Evolutionary conservation across 768 basidiomycete species (phyloP), one percentile per base, ranked within the genome.

Genomic region (Tylopilus intermedius): DNA sequence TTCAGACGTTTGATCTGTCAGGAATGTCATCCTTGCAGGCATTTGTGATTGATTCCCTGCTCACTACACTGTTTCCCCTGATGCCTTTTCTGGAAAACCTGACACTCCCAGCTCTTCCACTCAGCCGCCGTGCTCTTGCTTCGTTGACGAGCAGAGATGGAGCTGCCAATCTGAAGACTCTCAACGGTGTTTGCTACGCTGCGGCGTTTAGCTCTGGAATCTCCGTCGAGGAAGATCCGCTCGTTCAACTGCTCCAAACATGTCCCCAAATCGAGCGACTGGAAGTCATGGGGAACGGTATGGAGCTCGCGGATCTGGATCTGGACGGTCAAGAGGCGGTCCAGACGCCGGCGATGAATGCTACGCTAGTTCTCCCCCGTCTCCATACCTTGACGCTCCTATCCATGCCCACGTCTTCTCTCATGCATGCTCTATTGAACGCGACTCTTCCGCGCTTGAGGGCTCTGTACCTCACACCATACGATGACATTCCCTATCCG

Each of bases 1-100:
- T 95, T 1, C 86, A 84, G 53, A 68, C 65, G 9, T 74, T 96
- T 22, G 86, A 95, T 67, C 71, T 96, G 6, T 83, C 88, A 5
- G 67, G 70, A 21, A 59, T 89, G 32, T 58, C 65, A 41, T 74
- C 72, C 59, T 63, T 62, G 43, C 76, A 84, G 48, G 72, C 76
- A 24, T 74, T 85, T 45, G 61, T 64, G 18, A 66, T 86, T 8
- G 90, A 92, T 67, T 76, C 79, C 9, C 69, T 85, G 35, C 75
- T 92, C 27, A 80, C 80, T 11, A 69, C 67, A 27, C 63, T 92
- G 13, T 87, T 90, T 55, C 82, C 84, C 10, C 62, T 91, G 40
- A 62, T 82, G 4, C 88, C 88, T 0, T 87, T 84, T 68, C 73
- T 91, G 47, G 61, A 76, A 15, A 67, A 62, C 5, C 68, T 89